Base-by-base conservation (phyloP, 225 moss, liverwort and hornwort species). In the Bryoerythrophyllum caledonicum region DNA sequence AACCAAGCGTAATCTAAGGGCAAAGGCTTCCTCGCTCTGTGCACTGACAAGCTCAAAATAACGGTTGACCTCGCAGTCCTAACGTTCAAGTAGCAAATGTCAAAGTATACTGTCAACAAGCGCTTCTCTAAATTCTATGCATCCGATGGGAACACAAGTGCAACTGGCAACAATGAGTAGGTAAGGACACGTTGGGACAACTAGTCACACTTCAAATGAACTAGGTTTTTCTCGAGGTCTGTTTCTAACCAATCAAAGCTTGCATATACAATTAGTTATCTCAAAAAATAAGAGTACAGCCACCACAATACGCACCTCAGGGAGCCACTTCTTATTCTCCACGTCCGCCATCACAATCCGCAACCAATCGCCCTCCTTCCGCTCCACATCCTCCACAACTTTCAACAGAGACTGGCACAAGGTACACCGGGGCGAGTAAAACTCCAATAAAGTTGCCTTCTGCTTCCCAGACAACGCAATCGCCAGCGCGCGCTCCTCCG, bases 281-380 rank as follows among this genome's bases (percentile, higher is more conserved):
- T 5, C 7, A 25, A 53, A 48, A 62, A 48, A 65, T 35, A 48
- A 46, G 37, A 34, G 4, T 8, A 5, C 9, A 48, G 5, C 21
- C n/a, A 65, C 21, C 38, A 26, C 4, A 6, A 2, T 14, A 76
- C 67, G 32, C 60, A 95, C 95, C 92, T 96, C 93, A 2, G 94
- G 91, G 32, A 97, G 86, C 96, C 96, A 97, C 78, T 73, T 87
- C 72, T 93, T 97, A 48, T 94, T 97, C 61, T 97, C 94, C 43
- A 91, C 91, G 74, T 97, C 91, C 28, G 90, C 96, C 94, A 97
- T 92, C 19, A 94, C 91, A 64, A 97, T 84, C 35, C 91, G 80
- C 65, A 97, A 81, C 96, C 94, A 97, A 72, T 89, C 86, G 32
- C 85, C 84, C 67, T 94, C 83, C 76, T 81, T 87, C 63, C 75